Base-by-base conservation (phyloP, 305 asterid species). In the Fraxinus xanthoxyloides region DNA sequence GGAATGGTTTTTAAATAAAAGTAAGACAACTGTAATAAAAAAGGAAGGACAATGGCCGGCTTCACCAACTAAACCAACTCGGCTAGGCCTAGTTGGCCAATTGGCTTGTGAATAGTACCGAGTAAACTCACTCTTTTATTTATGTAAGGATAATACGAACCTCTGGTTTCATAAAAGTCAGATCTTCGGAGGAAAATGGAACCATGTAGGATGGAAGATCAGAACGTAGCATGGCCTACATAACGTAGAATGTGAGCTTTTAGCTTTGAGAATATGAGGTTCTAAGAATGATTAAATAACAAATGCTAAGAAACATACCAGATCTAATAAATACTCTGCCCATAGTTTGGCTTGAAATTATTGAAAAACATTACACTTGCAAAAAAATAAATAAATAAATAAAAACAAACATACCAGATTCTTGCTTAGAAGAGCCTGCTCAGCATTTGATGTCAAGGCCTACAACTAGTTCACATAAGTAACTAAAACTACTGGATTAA, bases 191-290 rank as follows among this genome's bases (percentile, higher is more conserved):
- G 46, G 89, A 36, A 86, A 91, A 95, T 63, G 99, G 99, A 84
- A 95, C 98, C 98, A 95, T 94, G 86, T 95, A 94, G 83, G 84
- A 79, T 34, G 99, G 99, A 85, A 95, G 99, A 89, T 95, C 98
- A 72, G 91, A 92, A 32, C 98, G 98, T 83, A 95, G 69, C 93
- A 92, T 81, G 34, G 95, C 99, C 98, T 95, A 86, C 89, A 86
- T 80, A 72, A 85, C 56, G 83, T 31, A 78, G 84, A 70, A 61
- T 35, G 80, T 35, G 54, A 56, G 77, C 81, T 84, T 85, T 87
- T 40, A 83, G 84, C 85, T 74, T 77, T 77, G 75, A 73, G 70
- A 80, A 76, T 65, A 79, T 67, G 79, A 38, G 81, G 34, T 72
- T 67, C 40, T 67, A 46, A 80, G 87, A 63, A n/a, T 74, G 74